A percentile compares a stretch with the other conserved stretches of the same genome.
Evolutionary conservation across 352 stramenopile species (phyloP).

Genomic region (Phytopythium litorale): DNA sequence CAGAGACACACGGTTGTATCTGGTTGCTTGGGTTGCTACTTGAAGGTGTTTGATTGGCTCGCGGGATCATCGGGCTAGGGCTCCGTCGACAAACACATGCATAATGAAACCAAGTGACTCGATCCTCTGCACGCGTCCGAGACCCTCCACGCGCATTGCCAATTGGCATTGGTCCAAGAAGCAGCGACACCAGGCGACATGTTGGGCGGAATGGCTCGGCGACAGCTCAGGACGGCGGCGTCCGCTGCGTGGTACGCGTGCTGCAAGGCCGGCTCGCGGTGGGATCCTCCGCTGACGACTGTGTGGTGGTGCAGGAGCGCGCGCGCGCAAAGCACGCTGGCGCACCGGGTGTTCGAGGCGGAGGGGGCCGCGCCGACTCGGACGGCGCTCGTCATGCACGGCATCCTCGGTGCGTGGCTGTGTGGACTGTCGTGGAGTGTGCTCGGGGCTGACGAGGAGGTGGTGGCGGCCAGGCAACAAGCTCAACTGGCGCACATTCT

Average conservation of each 20-base stretch:
- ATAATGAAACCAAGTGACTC: background rate
- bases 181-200: background rate
- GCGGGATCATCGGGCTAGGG: background rate
- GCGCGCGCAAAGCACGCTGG: constrained; percentile 46
- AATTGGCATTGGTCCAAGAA: background rate
- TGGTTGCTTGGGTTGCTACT: background rate
- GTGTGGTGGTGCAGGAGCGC: background rate
- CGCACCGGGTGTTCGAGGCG: constrained; percentile 64
- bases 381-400: constrained; percentile 76
- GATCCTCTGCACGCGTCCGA: background rate
- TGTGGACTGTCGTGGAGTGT: background rate
- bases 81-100: no score
- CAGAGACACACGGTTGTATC: background rate
- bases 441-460: background rate
- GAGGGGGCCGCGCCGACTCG: constrained; percentile 36
- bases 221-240: background rate
- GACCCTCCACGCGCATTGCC: background rate
- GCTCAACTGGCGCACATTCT: constrained; percentile 82
- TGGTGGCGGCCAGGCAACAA: constrained; percentile 55
- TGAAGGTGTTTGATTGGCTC: background rate
- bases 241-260: background rate
- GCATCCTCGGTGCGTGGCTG: constrained; percentile 59
- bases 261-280: no score
- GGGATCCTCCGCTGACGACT: no score
- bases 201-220: background rate